These are phyloP conservation scores for Coniochaeta ligniaria DNA, from an alignment of 2,329 filamentous ascomycete genomes.

Conservation along the genomic window DNA sequence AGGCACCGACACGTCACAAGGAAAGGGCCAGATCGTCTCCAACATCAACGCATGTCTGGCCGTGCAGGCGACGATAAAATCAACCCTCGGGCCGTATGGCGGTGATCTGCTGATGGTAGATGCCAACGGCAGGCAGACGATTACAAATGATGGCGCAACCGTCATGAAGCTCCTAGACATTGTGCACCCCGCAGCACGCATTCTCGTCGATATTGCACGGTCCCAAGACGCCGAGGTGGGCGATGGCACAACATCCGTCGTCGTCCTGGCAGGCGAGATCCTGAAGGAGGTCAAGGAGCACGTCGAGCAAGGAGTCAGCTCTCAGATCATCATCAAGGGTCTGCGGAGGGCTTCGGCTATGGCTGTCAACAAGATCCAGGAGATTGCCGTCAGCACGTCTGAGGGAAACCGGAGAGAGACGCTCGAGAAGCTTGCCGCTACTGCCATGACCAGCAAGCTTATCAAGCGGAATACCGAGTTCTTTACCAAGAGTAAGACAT, in stretches of 20 bases:
- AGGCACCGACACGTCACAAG: slow-evolving; percentile 97
- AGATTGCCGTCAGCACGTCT: slow-evolving; percentile 82
- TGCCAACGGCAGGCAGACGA: slow-evolving; percentile 90
- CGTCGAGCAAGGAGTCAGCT: slow-evolving; percentile 94
- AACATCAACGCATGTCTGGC: slow-evolving; percentile 98
- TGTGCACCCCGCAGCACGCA: slow-evolving; percentile 91
- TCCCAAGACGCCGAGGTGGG: slow-evolving; percentile 99
- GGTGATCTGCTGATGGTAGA: slow-evolving; percentile 95
- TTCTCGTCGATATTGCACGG: slow-evolving; percentile 95
- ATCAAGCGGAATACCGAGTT: slow-evolving; percentile 96
- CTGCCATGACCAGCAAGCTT: slow-evolving; percentile 98
- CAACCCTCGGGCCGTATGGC: slow-evolving; percentile 91
- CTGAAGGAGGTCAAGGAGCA: slow-evolving; percentile 94
- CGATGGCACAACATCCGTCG: slow-evolving; percentile 95
- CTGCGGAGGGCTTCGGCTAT: slow-evolving; percentile 79
- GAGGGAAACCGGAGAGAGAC: slow-evolving; percentile 84
- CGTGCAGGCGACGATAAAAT: slow-evolving; percentile 92
- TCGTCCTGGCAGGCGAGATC: slow-evolving; percentile 95
- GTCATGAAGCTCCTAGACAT: slow-evolving; percentile 99
- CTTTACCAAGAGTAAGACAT: slow-evolving; percentile 92
- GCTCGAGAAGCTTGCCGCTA: slow-evolving; percentile 80
- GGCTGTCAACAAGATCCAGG: slow-evolving; percentile 98
- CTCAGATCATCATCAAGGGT: slow-evolving; percentile 96
- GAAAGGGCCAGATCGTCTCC: slow-evolving; percentile 90
- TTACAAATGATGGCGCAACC: slow-evolving; percentile 97